These are phyloP conservation scores for Croton setiger DNA, from an alignment of 441 rosid genomes.

Conservation along the genomic window DNA sequence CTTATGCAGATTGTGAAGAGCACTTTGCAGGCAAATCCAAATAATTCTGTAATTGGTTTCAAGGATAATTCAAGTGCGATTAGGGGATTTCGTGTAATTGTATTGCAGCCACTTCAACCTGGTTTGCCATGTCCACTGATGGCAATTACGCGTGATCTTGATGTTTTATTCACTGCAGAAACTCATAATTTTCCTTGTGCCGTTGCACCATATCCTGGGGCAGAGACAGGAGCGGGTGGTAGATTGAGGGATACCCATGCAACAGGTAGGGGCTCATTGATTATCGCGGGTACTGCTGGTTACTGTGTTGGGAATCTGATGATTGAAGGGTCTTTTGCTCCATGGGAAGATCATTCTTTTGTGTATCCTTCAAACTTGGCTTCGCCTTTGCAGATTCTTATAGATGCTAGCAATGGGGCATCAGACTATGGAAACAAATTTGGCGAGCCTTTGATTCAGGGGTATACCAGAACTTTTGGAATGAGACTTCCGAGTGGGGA, in stretches of 20 bases:
- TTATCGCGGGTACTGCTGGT: conserved; percentile 85
- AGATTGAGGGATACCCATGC: conserved; percentile 98
- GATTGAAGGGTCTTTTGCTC: conserved; percentile 77
- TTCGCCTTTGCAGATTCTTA: conserved; percentile 87
- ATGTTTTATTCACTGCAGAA: conserved; percentile 89
- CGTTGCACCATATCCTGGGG: conserved; percentile 98
- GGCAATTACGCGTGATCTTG: conserved; percentile 49
- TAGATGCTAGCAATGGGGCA: conserved; percentile 94
- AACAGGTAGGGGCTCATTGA: conserved; percentile 91
- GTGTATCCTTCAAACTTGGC: conserved; percentile 79
- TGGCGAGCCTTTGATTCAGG: conserved; percentile 95
- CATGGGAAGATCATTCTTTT: conserved; percentile 88
- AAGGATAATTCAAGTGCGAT: conserved; percentile 97
- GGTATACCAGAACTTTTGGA: conserved; percentile 84
- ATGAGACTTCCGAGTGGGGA: conserved; percentile 95
- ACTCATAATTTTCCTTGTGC: conserved; percentile 99
- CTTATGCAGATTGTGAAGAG: conserved; percentile 97
- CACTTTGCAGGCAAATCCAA: conserved; percentile 77
- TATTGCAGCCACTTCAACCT: conserved; percentile 69
- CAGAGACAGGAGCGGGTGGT: conserved; percentile 98
- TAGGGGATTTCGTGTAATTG: conserved; percentile 69
- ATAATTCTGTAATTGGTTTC: conserved; percentile 88
- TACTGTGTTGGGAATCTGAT: conserved; percentile 86
- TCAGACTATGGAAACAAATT: conserved; percentile 96
- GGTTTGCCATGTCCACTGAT: conserved; percentile 60